Percentiles rank a stretch among this genome's conserved stretches.
These are phyloP conservation scores for Persicaria maculosa DNA, from an alignment of 148 eudicot genomes.

Conservation along the genomic window DNA sequence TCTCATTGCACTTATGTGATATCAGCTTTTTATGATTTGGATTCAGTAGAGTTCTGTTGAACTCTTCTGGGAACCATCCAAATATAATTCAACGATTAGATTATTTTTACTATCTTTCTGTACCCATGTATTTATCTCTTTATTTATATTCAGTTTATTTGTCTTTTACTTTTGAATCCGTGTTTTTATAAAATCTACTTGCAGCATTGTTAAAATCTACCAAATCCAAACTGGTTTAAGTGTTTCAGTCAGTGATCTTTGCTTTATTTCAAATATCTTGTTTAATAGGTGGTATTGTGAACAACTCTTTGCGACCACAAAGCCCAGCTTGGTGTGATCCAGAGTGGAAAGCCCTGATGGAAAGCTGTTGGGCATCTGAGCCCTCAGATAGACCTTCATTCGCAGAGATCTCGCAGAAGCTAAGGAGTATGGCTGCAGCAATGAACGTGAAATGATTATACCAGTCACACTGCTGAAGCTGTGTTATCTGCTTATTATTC, in stretches of 20 bases:
- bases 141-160: too few relatives aligned
- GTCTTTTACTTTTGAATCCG: too few relatives aligned
- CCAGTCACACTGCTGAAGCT: not conserved
- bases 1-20: too few relatives aligned
- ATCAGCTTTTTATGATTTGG: too few relatives aligned
- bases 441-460: conserved; percentile 67
- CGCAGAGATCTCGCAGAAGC: conserved; percentile 83
- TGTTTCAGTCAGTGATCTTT: not conserved
- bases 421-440: conserved; percentile 94
- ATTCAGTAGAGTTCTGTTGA: too few relatives aligned
- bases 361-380: conserved; percentile 88
- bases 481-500: not conserved
- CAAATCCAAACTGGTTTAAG: too few relatives aligned
- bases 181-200: too few relatives aligned
- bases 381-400: conserved; percentile 76
- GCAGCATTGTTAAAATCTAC: too few relatives aligned
- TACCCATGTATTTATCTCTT: too few relatives aligned
- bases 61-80: too few relatives aligned
- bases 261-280: not conserved
- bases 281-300: conserved; percentile 77
- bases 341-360: conserved; percentile 91
- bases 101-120: too few relatives aligned
- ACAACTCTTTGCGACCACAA: conserved; percentile 78
- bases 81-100: too few relatives aligned
- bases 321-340: conserved; percentile 99